Base-by-base conservation (phyloP, 2,329 filamentous ascomycete genomes). In the Ceratocystis ficicola region DNA sequence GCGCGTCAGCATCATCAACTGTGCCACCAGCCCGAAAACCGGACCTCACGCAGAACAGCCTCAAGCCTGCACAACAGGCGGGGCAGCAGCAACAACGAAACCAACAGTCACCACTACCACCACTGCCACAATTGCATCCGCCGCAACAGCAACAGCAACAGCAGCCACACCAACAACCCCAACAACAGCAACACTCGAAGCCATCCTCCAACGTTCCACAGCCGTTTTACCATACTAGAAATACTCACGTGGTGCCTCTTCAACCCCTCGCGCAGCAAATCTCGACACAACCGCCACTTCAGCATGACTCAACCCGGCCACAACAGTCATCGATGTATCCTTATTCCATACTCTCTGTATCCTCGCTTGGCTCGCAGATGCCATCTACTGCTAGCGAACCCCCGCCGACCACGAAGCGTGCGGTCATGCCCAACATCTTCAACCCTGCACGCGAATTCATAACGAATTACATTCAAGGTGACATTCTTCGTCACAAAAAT, bases 371-470 rank as follows among this genome's bases (percentile, higher is more conserved):
- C 1, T 63, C 68, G 22, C 59, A 66, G 63, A 63, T 65, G 28
- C 17, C 64, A 32, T 41, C 67, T 12, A 32, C 61, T 65, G 2
- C 60, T 41, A 20, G 62, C 61, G 63, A 15, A 41, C 36, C 44
- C 30, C 63, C 63, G 20, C 36, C 50, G 5, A 52, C 8, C n/a
- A 44, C 30, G 15, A 65, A 65, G 36, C 57, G 63, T 17, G 66
- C 57, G 10, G 46, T 61, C 17, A 67, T 67, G 66, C 63, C 66
- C 2, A 63, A 67, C 22, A 67, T 67, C 8, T 67, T 67, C 62
- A 67, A 67, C n/a, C 66, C 66, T 3, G 66, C 63, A 2, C 59
- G 41, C 2, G 66, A 67, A 59, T 67, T 67, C 30, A 30, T 67
- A 17, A 63, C 63, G 28, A 36, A 63, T 7, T 63, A 63, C 15